phyloP scores from a whole-genome alignment of 1,284 basidiomycete genomes.

The Gymnopus androsaceus region DNA sequence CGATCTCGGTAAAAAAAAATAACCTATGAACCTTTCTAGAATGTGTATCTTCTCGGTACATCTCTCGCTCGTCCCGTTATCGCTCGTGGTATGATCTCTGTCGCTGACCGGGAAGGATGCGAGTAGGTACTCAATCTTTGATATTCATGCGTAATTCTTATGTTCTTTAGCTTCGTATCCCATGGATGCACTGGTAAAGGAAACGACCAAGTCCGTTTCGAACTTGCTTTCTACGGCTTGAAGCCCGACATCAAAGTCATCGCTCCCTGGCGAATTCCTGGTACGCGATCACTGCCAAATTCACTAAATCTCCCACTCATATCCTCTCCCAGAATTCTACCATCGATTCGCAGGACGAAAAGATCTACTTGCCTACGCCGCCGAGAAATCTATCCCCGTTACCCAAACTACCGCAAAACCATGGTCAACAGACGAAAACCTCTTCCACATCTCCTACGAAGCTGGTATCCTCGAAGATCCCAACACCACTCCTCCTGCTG shows the following conservation, averaged over 20 bases:
- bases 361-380: constrained; percentile 90
- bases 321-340: constrained; percentile 77
- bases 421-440: constrained; percentile 99
- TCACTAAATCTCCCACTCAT: background rate
- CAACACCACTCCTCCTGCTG: constrained; percentile 90
- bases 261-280: constrained; percentile 95
- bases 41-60: constrained; percentile 97
- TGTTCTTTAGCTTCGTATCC: constrained; percentile 76
- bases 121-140: constrained; percentile 59
- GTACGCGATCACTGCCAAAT: constrained; percentile 40
- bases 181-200: constrained; percentile 99
- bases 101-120: constrained; percentile 90
- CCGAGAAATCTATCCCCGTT: constrained; percentile 89
- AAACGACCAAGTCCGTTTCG: constrained; percentile 99
- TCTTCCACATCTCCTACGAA: constrained; percentile 99
- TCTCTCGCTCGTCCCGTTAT: constrained; percentile 98
- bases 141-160: background rate
- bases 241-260: constrained; percentile 99
- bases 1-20: background rate
- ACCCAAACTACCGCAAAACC: constrained; percentile 96
- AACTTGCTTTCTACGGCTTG: constrained; percentile 98
- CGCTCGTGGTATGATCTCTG: constrained; percentile 97
- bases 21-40: constrained; percentile 44
- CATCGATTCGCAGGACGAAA: constrained; percentile 95
- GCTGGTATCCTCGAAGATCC: constrained; percentile 99